Evolutionary conservation across 768 basidiomycete species (phyloP).

Genomic region (Phallus indusiatus): DNA sequence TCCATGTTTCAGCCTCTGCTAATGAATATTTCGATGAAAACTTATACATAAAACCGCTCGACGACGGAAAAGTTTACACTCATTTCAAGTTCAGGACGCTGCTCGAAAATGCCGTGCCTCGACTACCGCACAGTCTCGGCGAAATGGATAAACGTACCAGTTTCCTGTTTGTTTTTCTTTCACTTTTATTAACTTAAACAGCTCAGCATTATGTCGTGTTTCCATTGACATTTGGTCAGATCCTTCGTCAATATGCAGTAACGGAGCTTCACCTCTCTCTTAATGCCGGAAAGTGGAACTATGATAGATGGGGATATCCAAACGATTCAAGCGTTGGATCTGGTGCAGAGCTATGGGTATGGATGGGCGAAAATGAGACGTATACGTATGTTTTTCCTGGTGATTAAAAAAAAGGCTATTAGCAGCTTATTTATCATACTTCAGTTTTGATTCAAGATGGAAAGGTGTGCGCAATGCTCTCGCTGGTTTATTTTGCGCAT

Average conservation of each 20-base stretch:
- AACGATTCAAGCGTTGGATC: constrained; percentile 66
- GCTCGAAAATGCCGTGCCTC: constrained; percentile 41
- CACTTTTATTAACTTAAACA: constrained; percentile 18
- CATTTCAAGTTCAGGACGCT: constrained; percentile 73
- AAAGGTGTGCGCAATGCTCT: constrained; percentile 78
- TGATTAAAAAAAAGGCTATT: background rate
- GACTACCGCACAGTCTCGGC: constrained; percentile 42
- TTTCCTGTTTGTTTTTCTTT: background rate
- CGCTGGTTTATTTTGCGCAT: constrained; percentile 91
- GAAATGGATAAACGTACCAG: constrained; percentile 38
- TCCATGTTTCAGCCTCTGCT: background rate
- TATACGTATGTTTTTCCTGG: background rate
- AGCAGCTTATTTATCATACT: background rate
- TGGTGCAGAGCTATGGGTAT: constrained; percentile 86
- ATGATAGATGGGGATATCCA: constrained; percentile 75
- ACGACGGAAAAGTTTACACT: constrained; percentile 75
- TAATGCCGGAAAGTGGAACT: constrained; percentile 90
- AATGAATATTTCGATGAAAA: constrained; percentile 37
- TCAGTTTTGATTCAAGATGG: constrained; percentile 72
- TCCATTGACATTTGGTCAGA: constrained; percentile 78
- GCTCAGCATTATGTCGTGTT: constrained; percentile 84
- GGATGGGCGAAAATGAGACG: constrained; percentile 59
- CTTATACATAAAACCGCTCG: constrained; percentile 49
- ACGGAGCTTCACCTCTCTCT: constrained; percentile 84
- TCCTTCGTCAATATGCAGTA: constrained; percentile 76